phyloP scores from a whole-genome alignment of 306 rosid genomes.

The Prunus davidiana region DNA sequence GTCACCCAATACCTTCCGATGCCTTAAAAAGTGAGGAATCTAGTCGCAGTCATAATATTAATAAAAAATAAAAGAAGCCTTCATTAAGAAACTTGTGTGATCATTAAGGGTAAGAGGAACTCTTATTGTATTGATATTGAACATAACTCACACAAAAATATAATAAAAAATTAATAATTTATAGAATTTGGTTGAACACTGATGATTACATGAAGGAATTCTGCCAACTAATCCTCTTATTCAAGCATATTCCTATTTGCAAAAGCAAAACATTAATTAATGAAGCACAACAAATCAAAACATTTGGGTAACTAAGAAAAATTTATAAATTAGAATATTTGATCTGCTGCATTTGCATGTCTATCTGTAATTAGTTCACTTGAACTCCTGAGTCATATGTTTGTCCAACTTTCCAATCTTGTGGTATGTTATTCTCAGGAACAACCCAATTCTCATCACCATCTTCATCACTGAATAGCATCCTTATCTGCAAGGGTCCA shows the following conservation, averaged over 20 bases:
- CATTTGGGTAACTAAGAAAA: neutral
- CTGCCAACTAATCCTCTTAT: constrained; percentile 4
- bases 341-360: constrained; percentile 23
- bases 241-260: constrained; percentile 1
- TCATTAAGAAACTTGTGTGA: neutral
- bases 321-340: neutral
- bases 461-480: constrained; percentile 67
- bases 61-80: neutral
- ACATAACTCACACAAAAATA: too few relatives aligned
- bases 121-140: too few relatives aligned
- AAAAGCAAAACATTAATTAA: neutral
- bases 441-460: constrained; percentile 82
- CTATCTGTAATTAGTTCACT: constrained; percentile 38
- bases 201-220: neutral
- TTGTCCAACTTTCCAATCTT: constrained; percentile 76
- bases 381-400: constrained; percentile 83
- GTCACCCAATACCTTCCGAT: neutral
- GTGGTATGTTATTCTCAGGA: constrained; percentile 67
- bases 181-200: neutral
- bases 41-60: neutral
- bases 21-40: neutral
- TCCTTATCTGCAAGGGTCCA: constrained; percentile 72
- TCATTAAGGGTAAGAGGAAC: neutral
- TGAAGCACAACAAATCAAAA: neutral
- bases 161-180: neutral